A percentile compares a stretch with the other conserved stretches of the same genome.
These are phyloP conservation scores for Pseudopyricularia javanii DNA, from an alignment of 2,329 filamentous ascomycete genomes.

Conservation along the genomic window DNA sequence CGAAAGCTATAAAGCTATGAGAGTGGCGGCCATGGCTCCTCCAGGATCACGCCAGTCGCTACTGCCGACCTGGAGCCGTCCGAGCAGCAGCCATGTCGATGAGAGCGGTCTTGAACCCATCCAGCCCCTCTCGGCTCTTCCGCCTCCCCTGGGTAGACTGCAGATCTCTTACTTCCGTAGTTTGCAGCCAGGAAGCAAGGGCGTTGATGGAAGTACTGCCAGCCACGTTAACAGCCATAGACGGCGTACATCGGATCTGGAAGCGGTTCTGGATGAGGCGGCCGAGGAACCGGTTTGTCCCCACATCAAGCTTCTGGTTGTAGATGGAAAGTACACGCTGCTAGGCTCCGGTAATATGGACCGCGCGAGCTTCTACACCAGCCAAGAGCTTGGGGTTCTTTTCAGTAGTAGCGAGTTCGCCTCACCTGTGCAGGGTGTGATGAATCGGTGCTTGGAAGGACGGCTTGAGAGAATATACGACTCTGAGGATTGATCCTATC, in stretches of 20 bases:
- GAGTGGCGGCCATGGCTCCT: slow-evolving; percentile 10
- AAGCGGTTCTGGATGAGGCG: slow-evolving; percentile 11
- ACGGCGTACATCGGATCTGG: not conserved
- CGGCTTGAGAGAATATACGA: slow-evolving; percentile 20
- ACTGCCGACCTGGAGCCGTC: not conserved
- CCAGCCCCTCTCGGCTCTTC: not conserved
- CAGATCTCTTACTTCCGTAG: slow-evolving; percentile 44
- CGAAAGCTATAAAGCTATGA: slow-evolving; percentile 32
- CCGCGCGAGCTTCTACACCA: slow-evolving; percentile 76
- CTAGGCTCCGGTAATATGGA: slow-evolving; percentile 78
- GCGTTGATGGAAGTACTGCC: not conserved
- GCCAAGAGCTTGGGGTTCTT: slow-evolving; percentile 66
- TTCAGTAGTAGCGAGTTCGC: slow-evolving; percentile 28
- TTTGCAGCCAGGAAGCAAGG: slow-evolving; percentile 5
- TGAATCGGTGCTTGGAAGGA: slow-evolving; percentile 19
- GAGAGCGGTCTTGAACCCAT: not conserved
- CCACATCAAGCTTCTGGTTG: slow-evolving; percentile 66
- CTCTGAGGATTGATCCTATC: slow-evolving; percentile 4
- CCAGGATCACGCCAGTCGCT: not conserved
- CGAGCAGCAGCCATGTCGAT: not conserved
- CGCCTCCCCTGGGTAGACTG: slow-evolving; percentile 28
- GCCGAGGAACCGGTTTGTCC: slow-evolving; percentile 54
- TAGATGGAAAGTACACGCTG: slow-evolving; percentile 56
- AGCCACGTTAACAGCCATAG: slow-evolving; percentile 3
- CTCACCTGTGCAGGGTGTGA: slow-evolving; percentile 13